These are phyloP conservation scores for Trichothecium roseum DNA, from an alignment of 2,329 filamentous ascomycete species.

Conservation along the genomic window DNA sequence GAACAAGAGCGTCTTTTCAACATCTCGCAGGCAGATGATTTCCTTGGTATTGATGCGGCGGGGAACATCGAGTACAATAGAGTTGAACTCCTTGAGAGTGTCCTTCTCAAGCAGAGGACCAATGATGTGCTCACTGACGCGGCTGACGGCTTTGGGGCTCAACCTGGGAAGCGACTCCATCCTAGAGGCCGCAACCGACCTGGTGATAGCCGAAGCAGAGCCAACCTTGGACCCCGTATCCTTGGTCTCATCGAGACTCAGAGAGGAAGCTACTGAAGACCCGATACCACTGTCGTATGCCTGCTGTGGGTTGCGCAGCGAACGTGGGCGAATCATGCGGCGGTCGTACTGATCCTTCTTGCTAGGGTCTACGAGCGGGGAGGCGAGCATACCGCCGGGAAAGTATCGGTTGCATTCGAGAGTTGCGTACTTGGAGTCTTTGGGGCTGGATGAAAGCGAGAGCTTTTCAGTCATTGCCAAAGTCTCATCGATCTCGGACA, in stretches of 20 bases:
- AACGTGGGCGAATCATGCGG: constrained; percentile 42
- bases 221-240: constrained; percentile 25
- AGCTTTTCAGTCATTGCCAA: constrained; percentile 35
- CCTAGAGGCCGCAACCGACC: constrained; percentile 41
- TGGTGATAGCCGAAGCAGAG: constrained; percentile 48
- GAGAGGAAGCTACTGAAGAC: constrained; percentile 57
- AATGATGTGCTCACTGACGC: constrained; percentile 72
- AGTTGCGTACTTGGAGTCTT: constrained; percentile 12
- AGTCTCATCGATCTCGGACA: constrained; percentile 55
- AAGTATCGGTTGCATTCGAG: constrained; percentile 49
- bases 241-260: constrained; percentile 24
- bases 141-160: constrained; percentile 58
- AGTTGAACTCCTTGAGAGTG: constrained; percentile 68
- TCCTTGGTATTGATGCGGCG: constrained; percentile 72
- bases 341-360: constrained; percentile 30
- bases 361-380: constrained; percentile 40
- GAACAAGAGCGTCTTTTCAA: constrained; percentile 88
- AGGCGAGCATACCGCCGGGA: constrained; percentile 47
- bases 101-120: constrained; percentile 66
- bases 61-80: constrained; percentile 68
- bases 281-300: constrained; percentile 83
- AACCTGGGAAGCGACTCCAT: constrained; percentile 47
- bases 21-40: constrained; percentile 82
- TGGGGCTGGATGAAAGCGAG: constrained; percentile 25
- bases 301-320: constrained; percentile 50